These are phyloP conservation scores for Chaetomium strumarium DNA, from an alignment of 2,329 filamentous ascomycete genomes.

Conservation along the genomic window DNA sequence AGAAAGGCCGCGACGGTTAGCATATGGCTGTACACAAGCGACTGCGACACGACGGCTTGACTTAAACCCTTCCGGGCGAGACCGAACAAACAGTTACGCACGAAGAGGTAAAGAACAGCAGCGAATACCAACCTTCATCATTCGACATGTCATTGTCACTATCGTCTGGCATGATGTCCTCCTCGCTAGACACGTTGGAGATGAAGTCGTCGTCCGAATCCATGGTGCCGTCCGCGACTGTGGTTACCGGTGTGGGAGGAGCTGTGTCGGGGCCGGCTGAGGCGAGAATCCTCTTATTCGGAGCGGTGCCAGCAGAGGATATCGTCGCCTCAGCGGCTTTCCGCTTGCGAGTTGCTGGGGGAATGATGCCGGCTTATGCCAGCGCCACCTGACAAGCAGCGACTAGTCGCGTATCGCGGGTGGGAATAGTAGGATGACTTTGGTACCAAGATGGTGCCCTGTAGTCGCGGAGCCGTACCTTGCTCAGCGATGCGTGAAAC, in stretches of 20 bases:
- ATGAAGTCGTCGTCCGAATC: constrained; percentile 95
- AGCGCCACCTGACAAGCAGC: constrained; percentile 12
- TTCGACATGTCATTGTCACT: constrained; percentile 65
- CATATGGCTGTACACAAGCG: background rate
- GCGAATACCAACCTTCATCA: constrained; percentile 40
- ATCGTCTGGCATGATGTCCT: constrained; percentile 68
- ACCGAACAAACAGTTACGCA: background rate
- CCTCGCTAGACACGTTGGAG: constrained; percentile 73
- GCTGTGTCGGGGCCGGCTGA: constrained; percentile 46
- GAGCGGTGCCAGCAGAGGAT: constrained; percentile 38
- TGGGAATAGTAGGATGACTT: background rate
- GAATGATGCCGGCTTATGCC: constrained; percentile 45
- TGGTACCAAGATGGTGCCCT: background rate
- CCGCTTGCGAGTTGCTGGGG: constrained; percentile 53
- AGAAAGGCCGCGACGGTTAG: constrained; percentile 2
- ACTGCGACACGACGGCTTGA: background rate
- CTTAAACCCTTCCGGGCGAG: background rate
- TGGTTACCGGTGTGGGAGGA: constrained; percentile 54
- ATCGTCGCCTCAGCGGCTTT: constrained; percentile 61
- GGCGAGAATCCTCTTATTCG: constrained; percentile 50
- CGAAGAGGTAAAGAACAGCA: background rate
- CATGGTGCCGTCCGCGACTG: constrained; percentile 57
- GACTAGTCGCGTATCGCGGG: background rate
- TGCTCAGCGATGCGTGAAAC: no score
- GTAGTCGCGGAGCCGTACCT: no score